phyloP scores from a whole-genome alignment of 768 basidiomycete species.

The Tulasnella sp. region DNA sequence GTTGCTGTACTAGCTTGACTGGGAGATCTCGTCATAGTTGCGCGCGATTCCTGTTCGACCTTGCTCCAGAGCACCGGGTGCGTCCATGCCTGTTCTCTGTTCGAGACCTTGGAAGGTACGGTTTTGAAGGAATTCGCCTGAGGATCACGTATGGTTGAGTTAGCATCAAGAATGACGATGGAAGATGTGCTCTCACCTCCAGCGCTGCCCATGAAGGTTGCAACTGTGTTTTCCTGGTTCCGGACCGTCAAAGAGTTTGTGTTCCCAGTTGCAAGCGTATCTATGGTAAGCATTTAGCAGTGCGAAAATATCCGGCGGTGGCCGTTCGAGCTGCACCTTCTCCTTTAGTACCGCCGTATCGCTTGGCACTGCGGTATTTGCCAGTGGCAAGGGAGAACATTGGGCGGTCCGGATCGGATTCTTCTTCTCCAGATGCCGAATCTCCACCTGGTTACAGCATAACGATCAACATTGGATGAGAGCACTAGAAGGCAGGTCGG shows the following conservation, averaged over 20 bases:
- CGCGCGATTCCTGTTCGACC: slow-evolving; percentile 88
- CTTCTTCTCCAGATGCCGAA: slow-evolving; percentile 37
- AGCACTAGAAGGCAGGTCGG: background rate
- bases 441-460: background rate
- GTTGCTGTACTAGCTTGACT: slow-evolving; percentile 9
- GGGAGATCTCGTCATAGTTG: slow-evolving; percentile 66
- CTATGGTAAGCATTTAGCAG: slow-evolving; percentile 29
- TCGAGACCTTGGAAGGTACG: slow-evolving; percentile 85
- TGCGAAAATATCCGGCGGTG: slow-evolving; percentile 39
- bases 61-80: slow-evolving; percentile 81
- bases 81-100: slow-evolving; percentile 71
- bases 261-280: slow-evolving; percentile 33
- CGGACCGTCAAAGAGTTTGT: slow-evolving; percentile 54
- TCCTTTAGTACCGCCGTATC: slow-evolving; percentile 51
- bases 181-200: slow-evolving; percentile 56
- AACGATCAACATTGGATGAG: too few relatives aligned
- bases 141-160: background rate
- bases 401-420: slow-evolving; percentile 67
- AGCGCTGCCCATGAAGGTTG: slow-evolving; percentile 63
- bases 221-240: slow-evolving; percentile 64
- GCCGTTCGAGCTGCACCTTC: background rate
- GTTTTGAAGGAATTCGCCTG: slow-evolving; percentile 71
- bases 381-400: slow-evolving; percentile 87
- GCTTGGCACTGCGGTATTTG: slow-evolving; percentile 76
- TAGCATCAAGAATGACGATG: slow-evolving; percentile 30